These are phyloP conservation scores for Cordyceps fumosorosea DNA, from an alignment of 2,329 filamentous ascomycete species.

Conservation along the genomic window DNA sequence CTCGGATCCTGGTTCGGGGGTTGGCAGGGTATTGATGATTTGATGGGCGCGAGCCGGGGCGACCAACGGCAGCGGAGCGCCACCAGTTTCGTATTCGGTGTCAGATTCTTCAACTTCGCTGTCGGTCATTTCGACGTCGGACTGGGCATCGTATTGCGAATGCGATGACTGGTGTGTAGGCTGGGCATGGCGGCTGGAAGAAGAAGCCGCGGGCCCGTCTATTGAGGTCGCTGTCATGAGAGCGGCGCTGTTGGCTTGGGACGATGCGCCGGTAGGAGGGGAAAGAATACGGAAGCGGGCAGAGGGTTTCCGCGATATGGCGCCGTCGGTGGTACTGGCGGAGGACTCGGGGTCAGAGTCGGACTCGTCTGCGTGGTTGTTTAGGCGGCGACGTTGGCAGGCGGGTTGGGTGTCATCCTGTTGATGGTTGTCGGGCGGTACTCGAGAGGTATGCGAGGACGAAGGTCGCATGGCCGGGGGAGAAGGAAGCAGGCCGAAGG, in stretches of 20 bases:
- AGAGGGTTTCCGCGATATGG: neutral
- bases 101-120: constrained; percentile 4
- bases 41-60: neutral
- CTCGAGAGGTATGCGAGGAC: constrained; percentile 1
- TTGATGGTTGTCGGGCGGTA: neutral
- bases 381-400: neutral
- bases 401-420: constrained; percentile 1
- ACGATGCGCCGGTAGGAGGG: neutral
- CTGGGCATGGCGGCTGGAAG: neutral
- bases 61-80: constrained; percentile 3
- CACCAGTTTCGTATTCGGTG: constrained; percentile 13
- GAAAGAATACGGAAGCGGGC: neutral
- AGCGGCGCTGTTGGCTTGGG: neutral
- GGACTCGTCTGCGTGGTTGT: neutral
- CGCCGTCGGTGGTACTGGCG: neutral
- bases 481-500: constrained; percentile 16
- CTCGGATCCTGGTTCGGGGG: neutral
- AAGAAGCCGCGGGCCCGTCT: neutral
- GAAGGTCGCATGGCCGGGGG: constrained; percentile 17
- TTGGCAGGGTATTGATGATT: neutral
- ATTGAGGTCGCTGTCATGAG: constrained; percentile 1
- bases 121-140: constrained; percentile 14
- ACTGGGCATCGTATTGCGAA: constrained; percentile 16
- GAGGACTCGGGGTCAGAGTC: neutral
- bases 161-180: neutral